These are phyloP conservation scores for Aureobasidium leucospermi DNA, from an alignment of 2,329 filamentous ascomycete genomes.

Conservation along the genomic window DNA sequence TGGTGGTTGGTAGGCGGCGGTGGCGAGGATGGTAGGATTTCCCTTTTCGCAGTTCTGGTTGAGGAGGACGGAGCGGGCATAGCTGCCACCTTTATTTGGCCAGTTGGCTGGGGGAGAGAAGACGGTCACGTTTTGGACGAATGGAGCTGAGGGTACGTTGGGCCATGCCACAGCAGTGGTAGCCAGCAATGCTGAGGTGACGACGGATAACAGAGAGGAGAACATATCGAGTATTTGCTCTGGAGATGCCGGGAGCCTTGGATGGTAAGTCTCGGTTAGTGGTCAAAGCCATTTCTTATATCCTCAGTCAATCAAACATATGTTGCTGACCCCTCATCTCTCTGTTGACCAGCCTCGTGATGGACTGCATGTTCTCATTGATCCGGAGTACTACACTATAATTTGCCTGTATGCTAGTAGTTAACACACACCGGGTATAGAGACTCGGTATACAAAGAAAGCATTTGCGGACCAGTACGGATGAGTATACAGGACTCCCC, in stretches of 20 bases:
- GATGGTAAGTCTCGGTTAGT: background rate
- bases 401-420: constrained; percentile 6
- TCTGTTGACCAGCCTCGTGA: constrained; percentile 5
- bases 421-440: background rate
- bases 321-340: background rate
- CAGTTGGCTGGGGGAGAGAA: constrained; percentile 22
- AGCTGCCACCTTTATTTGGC: constrained; percentile 36
- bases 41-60: constrained; percentile 30
- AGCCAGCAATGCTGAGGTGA: background rate
- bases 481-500: background rate
- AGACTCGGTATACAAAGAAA: background rate
- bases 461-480: background rate
- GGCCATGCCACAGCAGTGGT: constrained; percentile 3
- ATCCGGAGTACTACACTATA: background rate
- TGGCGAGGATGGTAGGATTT: constrained; percentile 35
- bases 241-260: background rate
- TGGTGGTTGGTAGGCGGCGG: constrained; percentile 49
- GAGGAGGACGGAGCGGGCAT: constrained; percentile 43
- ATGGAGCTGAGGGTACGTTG: background rate
- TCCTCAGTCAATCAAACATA: background rate
- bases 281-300: background rate
- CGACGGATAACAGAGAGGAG: background rate
- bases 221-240: background rate
- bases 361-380: background rate
- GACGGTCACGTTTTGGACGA: constrained; percentile 17